Conservation (phyloP, 2,329 filamentous ascomycete species). For the Epichloe sylvatica region DNA sequence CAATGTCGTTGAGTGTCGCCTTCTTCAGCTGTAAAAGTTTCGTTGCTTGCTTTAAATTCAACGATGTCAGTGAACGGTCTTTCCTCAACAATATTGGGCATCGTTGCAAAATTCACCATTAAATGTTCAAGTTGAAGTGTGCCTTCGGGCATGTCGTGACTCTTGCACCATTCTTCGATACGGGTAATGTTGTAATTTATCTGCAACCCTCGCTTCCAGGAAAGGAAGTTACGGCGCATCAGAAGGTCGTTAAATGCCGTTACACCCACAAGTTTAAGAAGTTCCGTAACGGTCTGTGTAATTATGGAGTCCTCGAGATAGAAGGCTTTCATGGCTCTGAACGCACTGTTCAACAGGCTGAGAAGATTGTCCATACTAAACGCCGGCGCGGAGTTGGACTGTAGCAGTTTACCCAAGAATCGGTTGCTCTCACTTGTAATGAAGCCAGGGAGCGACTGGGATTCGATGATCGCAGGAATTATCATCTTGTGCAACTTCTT, state of each 20-base stretch:
- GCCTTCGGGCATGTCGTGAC: slow-evolving; percentile 97
- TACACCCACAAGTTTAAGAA: slow-evolving; percentile 83
- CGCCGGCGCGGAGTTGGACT: slow-evolving; percentile 79
- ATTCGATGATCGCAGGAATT: slow-evolving; percentile 97
- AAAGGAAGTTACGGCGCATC: slow-evolving; percentile 96
- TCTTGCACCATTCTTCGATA: slow-evolving; percentile 99
- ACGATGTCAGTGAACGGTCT: slow-evolving; percentile 24
- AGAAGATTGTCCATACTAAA: slow-evolving; percentile 99
- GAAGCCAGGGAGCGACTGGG: slow-evolving; percentile 92
- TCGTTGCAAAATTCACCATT: slow-evolving; percentile 48
- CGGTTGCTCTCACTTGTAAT: slow-evolving; percentile 97
- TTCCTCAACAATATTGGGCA: slow-evolving; percentile 14
- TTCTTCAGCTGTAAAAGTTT: slow-evolving; percentile 98
- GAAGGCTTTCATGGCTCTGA: slow-evolving; percentile 97
- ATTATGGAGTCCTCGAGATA: slow-evolving; percentile 95
- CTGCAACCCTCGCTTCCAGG: slow-evolving; percentile 96
- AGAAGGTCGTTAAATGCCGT: slow-evolving; percentile 97
- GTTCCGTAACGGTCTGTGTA: slow-evolving; percentile 86
- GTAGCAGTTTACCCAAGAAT: slow-evolving; percentile 92
- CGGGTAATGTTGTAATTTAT: slow-evolving; percentile 99
- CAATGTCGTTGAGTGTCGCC: slow-evolving; percentile 95
- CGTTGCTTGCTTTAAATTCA: slow-evolving; percentile 55
- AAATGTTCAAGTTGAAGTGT: slow-evolving; percentile 94
- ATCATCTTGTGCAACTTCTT: slow-evolving; percentile 99
- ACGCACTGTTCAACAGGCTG: slow-evolving; percentile 89